A percentile compares a stretch with the other conserved stretches of the same genome.
phyloP scores from a whole-genome alignment of 352 stramenopile genomes.

The Nothophytophthora sp. region DNA sequence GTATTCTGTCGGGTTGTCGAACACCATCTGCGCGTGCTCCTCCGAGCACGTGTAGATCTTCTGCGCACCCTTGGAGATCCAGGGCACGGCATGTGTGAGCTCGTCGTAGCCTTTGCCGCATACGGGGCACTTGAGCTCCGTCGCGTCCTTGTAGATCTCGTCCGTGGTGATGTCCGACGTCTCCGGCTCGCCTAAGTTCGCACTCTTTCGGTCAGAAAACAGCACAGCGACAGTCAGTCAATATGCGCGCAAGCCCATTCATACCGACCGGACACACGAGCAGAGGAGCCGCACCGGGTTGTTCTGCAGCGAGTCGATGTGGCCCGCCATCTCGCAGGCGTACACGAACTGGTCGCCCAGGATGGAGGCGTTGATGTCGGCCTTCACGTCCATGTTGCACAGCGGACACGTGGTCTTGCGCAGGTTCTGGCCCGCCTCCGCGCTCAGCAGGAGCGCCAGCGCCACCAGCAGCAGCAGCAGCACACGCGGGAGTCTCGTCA shows the following conservation, averaged over 20 bases:
- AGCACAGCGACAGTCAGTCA: not conserved
- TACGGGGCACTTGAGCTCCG: conserved; percentile 57
- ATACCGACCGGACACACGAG: too few species aligned
- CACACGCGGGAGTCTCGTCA: conserved; percentile 18
- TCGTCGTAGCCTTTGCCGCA: conserved; percentile 59
- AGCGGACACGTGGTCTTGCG: conserved; percentile 55
- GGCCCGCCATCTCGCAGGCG: conserved; percentile 83
- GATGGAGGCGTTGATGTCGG: conserved; percentile 63
- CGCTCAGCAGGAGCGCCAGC: conserved; percentile 22
- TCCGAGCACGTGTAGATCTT: conserved; percentile 81
- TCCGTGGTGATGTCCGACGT: conserved; percentile 60
- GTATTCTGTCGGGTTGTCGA: conserved; percentile 48
- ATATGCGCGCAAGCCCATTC: too few species aligned
- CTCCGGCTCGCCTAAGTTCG: conserved; percentile 46
- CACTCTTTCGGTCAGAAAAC: conserved; percentile 3
- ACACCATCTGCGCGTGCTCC: conserved; percentile 56
- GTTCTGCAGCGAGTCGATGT: conserved; percentile 80
- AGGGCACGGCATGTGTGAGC: conserved; percentile 76
- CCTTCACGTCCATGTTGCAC: conserved; percentile 61
- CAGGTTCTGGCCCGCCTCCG: conserved; percentile 50
- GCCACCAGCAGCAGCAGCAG: conserved; percentile 21
- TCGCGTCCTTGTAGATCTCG: conserved; percentile 69
- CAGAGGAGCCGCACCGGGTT: conserved; percentile 69
- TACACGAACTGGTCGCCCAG: conserved; percentile 75
- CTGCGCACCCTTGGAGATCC: conserved; percentile 65